These are phyloP conservation scores for Neurospora sp. DNA, from an alignment of 495 filamentous ascomycete genomes.

Conservation along the genomic window DNA sequence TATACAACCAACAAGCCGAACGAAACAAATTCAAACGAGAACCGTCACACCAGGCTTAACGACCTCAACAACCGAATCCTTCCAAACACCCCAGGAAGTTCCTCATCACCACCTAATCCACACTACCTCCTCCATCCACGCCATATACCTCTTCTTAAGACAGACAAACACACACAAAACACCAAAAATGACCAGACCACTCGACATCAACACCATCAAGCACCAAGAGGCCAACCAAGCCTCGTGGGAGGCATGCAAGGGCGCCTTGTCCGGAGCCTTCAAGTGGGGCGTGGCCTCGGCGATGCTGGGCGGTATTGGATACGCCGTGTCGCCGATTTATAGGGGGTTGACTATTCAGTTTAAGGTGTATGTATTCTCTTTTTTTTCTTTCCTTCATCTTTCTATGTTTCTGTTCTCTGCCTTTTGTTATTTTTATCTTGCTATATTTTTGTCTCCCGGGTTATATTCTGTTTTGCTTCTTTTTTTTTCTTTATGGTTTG, in stretches of 20 bases:
- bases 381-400: background rate
- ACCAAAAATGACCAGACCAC: constrained; percentile 19
- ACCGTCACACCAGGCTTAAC: background rate
- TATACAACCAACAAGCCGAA: background rate
- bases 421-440: background rate
- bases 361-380: constrained; percentile 53
- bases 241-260: constrained; percentile 51
- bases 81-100: background rate
- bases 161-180: background rate
- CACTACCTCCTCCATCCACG: background rate
- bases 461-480: background rate
- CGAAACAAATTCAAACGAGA: background rate
- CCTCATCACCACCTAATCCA: background rate
- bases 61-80: background rate
- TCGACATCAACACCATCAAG: constrained; percentile 27
- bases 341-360: constrained; percentile 78
- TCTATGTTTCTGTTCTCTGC: background rate
- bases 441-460: background rate
- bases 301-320: constrained; percentile 45
- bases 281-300: constrained; percentile 58
- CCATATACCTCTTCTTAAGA: background rate
- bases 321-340: constrained; percentile 60
- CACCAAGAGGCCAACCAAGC: constrained; percentile 49
- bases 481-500: background rate
- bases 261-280: constrained; percentile 48